Percentiles rank a stretch among this genome's conserved stretches.
phyloP scores from a whole-genome alignment of 768 basidiomycete species.

The Termitomyces sp. region DNA sequence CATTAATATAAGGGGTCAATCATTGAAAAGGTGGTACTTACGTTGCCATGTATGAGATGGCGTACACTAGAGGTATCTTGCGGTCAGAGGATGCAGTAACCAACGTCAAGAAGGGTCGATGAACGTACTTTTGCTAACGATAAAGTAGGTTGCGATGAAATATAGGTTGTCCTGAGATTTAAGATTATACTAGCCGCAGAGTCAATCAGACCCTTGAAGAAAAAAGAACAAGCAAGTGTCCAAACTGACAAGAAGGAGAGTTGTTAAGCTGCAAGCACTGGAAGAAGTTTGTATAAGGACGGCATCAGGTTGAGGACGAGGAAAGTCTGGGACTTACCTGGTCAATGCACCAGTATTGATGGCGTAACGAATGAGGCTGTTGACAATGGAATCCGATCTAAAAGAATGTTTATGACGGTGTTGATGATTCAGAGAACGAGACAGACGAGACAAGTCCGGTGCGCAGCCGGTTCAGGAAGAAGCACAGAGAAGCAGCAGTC shows the following conservation, averaged over 20 bases:
- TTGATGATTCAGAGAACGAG: background rate
- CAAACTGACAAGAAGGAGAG: slow-evolving; percentile 47
- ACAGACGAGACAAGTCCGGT: slow-evolving; percentile 47
- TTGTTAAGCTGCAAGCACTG: slow-evolving; percentile 42
- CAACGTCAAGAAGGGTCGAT: background rate
- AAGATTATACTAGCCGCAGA: slow-evolving; percentile 44
- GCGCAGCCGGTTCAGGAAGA: slow-evolving; percentile 51
- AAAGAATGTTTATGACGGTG: background rate
- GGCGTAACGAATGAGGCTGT: slow-evolving; percentile 51
- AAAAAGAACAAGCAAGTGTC: background rate
- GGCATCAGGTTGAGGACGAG: background rate
- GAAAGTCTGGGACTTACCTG: slow-evolving; percentile 29
- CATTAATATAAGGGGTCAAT: background rate
- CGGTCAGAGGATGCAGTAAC: background rate
- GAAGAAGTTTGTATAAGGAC: background rate
- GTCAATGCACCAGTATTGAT: slow-evolving; percentile 64
- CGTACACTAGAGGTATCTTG: slow-evolving; percentile 41
- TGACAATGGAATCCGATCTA: slow-evolving; percentile 59
- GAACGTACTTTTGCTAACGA: slow-evolving; percentile 59
- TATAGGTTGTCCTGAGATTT: slow-evolving; percentile 51
- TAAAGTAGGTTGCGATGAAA: slow-evolving; percentile 58
- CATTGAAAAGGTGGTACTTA: slow-evolving; percentile 22
- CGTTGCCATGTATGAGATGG: slow-evolving; percentile 61
- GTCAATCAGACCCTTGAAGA: background rate
- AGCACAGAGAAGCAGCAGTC: slow-evolving; percentile 54